Evolutionary conservation across 768 basidiomycete genomes (phyloP).

Genomic region (Termitomyces sp.): DNA sequence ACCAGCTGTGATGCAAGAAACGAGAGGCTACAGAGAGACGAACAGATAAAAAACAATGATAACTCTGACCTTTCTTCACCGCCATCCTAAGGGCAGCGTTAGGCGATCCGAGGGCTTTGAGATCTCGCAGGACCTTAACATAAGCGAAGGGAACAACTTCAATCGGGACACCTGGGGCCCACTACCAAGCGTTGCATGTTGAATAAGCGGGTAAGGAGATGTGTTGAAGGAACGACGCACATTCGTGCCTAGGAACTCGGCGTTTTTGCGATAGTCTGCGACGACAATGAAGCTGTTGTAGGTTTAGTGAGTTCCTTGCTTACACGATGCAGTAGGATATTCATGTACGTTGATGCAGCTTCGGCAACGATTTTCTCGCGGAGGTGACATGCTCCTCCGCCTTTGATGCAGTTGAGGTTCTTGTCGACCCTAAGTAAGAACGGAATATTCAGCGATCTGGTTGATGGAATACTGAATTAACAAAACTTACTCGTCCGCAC

Average conservation of each 20-base stretch:
- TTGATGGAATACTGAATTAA: neutral
- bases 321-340: neutral
- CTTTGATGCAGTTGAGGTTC: conserved; percentile 90
- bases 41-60: neutral
- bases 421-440: conserved; percentile 70
- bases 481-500: conserved; percentile 83
- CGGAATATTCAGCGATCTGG: neutral
- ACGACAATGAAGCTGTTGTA: conserved; percentile 72
- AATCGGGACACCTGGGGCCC: conserved; percentile 84
- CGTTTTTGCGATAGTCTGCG: conserved; percentile 95
- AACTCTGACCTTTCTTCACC: conserved; percentile 53
- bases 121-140: conserved; percentile 73
- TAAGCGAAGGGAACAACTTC: conserved; percentile 98
- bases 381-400: conserved; percentile 93
- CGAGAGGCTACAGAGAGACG: neutral
- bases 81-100: conserved; percentile 89
- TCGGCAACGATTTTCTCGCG: conserved; percentile 98
- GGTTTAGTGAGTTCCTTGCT: neutral
- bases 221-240: conserved; percentile 38
- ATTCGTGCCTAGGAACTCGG: conserved; percentile 70
- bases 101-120: conserved; percentile 57
- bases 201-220: neutral
- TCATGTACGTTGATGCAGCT: conserved; percentile 75
- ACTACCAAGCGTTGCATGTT: conserved; percentile 39
- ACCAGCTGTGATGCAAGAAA: conserved; percentile 48